Conservation (phyloP, 73 alveolate genomes). For the Uronychia setigera region DNA sequence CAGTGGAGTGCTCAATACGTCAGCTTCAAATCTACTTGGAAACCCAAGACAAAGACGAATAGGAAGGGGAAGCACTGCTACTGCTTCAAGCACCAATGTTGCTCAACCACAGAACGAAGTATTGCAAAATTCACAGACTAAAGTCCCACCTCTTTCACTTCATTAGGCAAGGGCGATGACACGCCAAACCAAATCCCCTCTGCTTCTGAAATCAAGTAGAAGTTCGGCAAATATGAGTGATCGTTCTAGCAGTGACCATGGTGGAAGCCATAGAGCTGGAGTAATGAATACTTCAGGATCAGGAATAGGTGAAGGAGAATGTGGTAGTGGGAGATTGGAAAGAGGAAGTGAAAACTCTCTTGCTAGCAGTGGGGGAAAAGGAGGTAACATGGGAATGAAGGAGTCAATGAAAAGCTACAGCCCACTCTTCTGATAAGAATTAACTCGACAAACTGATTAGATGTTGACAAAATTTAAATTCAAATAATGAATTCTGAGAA, state of each 20-base stretch:
- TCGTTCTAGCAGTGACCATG: neutral
- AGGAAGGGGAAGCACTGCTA: neutral
- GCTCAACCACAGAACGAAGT: too few species aligned
- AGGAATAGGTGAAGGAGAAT: neutral
- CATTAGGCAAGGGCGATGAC: neutral
- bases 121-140: neutral
- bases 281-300: neutral
- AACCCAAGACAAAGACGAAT: neutral
- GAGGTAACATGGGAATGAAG: too few species aligned
- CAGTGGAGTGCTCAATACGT: neutral
- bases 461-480: neutral
- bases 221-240: neutral
- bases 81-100: too few species aligned
- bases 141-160: neutral
- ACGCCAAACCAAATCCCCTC: neutral
- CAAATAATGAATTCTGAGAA: neutral
- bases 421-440: neutral
- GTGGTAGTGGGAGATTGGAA: neutral
- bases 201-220: neutral
- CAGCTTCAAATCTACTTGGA: neutral
- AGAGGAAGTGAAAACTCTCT: neutral
- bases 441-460: neutral
- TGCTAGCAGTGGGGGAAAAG: too few species aligned
- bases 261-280: neutral
- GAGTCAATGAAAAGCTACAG: neutral